Evolutionary conservation across 2,329 filamentous ascomycete genomes (phyloP).

Genomic region (Escovopsis sp.): DNA sequence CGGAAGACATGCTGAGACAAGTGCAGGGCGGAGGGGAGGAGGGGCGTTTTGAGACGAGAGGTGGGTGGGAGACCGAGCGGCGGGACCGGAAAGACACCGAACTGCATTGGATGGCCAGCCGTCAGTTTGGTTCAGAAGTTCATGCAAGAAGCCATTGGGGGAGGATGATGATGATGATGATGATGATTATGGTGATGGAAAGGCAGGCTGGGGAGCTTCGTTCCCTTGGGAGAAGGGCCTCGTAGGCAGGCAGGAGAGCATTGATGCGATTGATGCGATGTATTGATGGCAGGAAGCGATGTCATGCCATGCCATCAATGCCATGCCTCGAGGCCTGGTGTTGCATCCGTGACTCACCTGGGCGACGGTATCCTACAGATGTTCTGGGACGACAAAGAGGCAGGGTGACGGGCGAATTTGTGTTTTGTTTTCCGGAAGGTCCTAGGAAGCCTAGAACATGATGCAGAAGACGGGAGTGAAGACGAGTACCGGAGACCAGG

Average conservation of each 20-base stretch:
- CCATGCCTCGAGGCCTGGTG: no score
- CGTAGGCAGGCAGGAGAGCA: no score
- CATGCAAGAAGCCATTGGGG: neutral
- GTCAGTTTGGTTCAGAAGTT: neutral
- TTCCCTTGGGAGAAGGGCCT: neutral
- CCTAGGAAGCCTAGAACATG: slow-evolving; percentile 24
- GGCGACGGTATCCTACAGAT: slow-evolving; percentile 1
- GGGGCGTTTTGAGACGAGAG: no score
- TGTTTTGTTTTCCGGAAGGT: no score
- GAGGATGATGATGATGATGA: no score
- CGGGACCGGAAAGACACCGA: neutral
- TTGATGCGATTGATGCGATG: no score
- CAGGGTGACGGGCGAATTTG: no score
- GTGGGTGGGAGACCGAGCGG: neutral
- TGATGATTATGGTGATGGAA: no score
- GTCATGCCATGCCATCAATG: no score
- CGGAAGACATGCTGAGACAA: slow-evolving; percentile 26
- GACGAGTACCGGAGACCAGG: slow-evolving; percentile 25
- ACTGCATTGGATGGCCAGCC: neutral
- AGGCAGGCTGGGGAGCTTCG: no score
- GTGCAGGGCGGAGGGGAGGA: neutral
- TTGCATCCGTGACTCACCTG: neutral
- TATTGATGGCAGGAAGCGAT: no score
- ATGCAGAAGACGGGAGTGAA: slow-evolving; percentile 18
- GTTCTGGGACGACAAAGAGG: slow-evolving; percentile 1